Percentiles rank a stretch among this genome's conserved stretches.
These are phyloP conservation scores for Phytophthora aleatoria DNA, from an alignment of 352 stramenopile species.

Conservation along the genomic window DNA sequence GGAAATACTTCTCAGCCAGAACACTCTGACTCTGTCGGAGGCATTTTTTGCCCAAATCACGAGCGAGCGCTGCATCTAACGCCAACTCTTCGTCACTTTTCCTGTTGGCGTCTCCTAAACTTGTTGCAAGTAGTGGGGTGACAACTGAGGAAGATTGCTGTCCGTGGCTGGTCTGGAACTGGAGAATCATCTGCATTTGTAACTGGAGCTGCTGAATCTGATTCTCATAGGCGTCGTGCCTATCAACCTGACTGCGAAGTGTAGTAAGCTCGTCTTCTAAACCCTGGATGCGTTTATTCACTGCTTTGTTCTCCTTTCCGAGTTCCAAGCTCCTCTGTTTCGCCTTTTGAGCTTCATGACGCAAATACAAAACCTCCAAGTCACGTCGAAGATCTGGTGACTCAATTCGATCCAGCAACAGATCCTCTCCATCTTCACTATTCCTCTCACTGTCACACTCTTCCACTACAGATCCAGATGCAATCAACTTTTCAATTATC, in stretches of 20 bases:
- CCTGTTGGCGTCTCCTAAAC: not conserved
- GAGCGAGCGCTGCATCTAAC: constrained; percentile 60
- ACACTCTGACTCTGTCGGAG: constrained; percentile 47
- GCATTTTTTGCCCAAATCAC: constrained; percentile 70
- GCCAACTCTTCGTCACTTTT: constrained; percentile 46
- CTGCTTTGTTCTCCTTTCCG: constrained; percentile 11
- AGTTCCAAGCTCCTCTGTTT: constrained; percentile 12
- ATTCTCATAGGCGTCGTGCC: constrained; percentile 6
- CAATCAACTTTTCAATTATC: constrained; percentile 59
- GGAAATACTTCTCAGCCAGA: constrained; percentile 64
- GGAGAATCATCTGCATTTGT: constrained; percentile 55
- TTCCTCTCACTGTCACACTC: not conserved
- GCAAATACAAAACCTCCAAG: constrained; percentile 62
- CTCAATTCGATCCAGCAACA: constrained; percentile 58
- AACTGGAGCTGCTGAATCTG: constrained; percentile 67
- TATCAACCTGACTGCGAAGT: constrained; percentile 6
- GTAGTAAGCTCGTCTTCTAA: constrained; percentile 14
- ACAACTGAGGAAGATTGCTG: not conserved
- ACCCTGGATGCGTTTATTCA: constrained; percentile 2
- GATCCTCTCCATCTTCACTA: not conserved
- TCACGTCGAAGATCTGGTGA: constrained; percentile 55
- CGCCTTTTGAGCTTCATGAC: constrained; percentile 32
- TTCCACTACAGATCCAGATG: constrained; percentile 38
- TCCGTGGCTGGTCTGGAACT: constrained; percentile 19
- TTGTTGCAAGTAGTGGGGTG: constrained; percentile 12